These are phyloP conservation scores for Puccinia brachypodii DNA, from an alignment of 1,284 basidiomycete species.

Conservation along the genomic window DNA sequence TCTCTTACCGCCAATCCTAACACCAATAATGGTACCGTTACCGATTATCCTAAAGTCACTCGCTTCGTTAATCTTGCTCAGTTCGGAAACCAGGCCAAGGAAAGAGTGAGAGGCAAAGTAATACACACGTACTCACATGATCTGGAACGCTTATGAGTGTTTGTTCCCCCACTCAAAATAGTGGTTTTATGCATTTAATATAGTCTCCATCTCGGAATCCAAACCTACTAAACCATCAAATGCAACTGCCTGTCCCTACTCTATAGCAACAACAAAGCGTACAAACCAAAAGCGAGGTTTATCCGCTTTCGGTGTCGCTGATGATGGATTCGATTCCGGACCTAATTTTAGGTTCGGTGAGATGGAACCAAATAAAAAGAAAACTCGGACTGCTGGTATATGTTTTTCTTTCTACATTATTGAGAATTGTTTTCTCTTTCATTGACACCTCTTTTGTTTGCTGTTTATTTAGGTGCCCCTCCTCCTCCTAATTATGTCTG, in stretches of 20 bases:
- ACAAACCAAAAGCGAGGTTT: conserved; percentile 25
- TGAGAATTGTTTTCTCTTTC: too few relatives aligned
- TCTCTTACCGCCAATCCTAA: too few relatives aligned
- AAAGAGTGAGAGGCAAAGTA: conserved; percentile 66
- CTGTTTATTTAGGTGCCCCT: conserved; percentile 7
- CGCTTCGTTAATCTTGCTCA: conserved; percentile 41
- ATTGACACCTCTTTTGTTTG: neutral
- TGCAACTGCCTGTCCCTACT: conserved; percentile 69
- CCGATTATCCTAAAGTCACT: neutral
- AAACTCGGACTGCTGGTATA: neutral
- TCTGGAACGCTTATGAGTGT: conserved; percentile 11
- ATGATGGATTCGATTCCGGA: conserved; percentile 31
- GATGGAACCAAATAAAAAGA: conserved; percentile 40
- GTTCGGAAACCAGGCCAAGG: conserved; percentile 65
- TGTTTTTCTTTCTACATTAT: neutral
- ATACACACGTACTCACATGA: neutral
- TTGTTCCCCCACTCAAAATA: conserved; percentile 53
- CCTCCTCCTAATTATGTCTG: conserved; percentile 79
- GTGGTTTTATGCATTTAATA: conserved; percentile 77
- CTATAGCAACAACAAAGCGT: neutral
- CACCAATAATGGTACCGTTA: neutral
- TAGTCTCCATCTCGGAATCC: conserved; percentile 60
- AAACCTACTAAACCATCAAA: conserved; percentile 65
- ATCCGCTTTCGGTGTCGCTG: neutral
- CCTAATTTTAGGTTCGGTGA: conserved; percentile 43